Evolutionary conservation across 2,329 filamentous ascomycete species (phyloP).

Genomic region (Phaeophleospora eucalypticola): DNA sequence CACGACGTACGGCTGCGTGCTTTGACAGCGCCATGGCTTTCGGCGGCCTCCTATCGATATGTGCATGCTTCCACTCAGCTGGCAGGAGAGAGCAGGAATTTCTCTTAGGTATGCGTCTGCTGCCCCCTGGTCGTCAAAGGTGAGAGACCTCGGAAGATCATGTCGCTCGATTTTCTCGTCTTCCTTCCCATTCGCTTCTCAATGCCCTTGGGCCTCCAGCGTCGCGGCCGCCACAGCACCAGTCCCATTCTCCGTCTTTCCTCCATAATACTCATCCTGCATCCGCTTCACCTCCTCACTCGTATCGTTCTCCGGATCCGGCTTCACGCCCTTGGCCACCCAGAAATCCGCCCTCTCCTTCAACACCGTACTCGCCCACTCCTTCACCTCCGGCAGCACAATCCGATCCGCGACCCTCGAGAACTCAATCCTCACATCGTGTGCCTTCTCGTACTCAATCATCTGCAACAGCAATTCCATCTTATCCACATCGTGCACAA

Average conservation of each 20-base stretch:
- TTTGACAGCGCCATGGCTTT: no score
- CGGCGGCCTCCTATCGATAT: no score
- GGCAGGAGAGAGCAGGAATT: no score
- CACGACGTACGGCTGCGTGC: no score
- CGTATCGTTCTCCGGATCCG: slow-evolving; percentile 23
- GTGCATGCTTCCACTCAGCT: no score
- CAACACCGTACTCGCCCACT: slow-evolving; percentile 74
- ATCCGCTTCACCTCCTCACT: slow-evolving; percentile 26
- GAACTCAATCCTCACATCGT: slow-evolving; percentile 69
- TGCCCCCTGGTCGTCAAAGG: no score
- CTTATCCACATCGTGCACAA: slow-evolving; percentile 97
- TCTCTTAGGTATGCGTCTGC: no score
- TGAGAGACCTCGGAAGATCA: no score
- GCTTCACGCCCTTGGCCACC: slow-evolving; percentile 41
- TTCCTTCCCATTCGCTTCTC: not conserved
- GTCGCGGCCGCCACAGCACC: not conserved
- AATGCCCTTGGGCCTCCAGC: not conserved
- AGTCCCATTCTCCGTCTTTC: not conserved
- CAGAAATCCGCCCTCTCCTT: slow-evolving; percentile 72
- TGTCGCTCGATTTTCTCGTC: no score
- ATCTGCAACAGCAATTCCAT: slow-evolving; percentile 92
- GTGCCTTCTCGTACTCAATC: slow-evolving; percentile 84
- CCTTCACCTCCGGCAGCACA: slow-evolving; percentile 69
- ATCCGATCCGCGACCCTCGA: slow-evolving; percentile 71
- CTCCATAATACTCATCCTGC: slow-evolving; percentile 35